Evolutionary conservation across 208 protist genomes (phyloP).

Genomic region (Kentomonas sorsogonicus): DNA sequence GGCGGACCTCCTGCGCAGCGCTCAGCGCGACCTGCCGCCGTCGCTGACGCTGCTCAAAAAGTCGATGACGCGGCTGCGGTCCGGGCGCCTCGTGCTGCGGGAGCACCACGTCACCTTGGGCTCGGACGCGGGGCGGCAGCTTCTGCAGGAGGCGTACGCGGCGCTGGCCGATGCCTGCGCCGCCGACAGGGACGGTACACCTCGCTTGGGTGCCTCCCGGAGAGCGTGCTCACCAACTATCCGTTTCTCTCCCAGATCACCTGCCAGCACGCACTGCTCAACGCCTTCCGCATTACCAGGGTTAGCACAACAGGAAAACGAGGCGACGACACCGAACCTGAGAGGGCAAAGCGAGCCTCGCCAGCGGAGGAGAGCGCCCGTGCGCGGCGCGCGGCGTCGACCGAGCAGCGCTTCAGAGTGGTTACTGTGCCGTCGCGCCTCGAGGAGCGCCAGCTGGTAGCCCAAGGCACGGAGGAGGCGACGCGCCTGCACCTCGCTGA

Average conservation of each 20-base stretch:
- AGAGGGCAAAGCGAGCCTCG: not conserved
- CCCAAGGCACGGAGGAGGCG: not conserved
- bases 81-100: not conserved
- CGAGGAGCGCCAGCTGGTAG: not conserved
- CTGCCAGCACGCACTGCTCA: constrained; percentile 34
- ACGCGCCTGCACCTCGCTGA: not conserved
- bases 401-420: not conserved
- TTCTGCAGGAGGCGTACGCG: constrained; percentile 34
- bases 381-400: not conserved
- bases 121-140: constrained; percentile 7
- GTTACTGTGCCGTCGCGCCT: not conserved
- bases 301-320: too few species aligned
- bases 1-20: constrained; percentile 5
- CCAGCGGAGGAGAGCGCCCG: not conserved
- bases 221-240: constrained; percentile 21
- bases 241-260: constrained; percentile 32
- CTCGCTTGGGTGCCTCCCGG: not conserved
- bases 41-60: not conserved
- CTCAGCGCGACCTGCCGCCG: not conserved
- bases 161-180: constrained; percentile 20
- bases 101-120: constrained; percentile 3
- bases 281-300: constrained; percentile 21
- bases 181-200: not conserved
- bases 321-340: too few species aligned
- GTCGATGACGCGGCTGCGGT: not conserved